Conservation (phyloP, 2,329 filamentous ascomycete species). For the Hymenoscyphus salicellus region DNA sequence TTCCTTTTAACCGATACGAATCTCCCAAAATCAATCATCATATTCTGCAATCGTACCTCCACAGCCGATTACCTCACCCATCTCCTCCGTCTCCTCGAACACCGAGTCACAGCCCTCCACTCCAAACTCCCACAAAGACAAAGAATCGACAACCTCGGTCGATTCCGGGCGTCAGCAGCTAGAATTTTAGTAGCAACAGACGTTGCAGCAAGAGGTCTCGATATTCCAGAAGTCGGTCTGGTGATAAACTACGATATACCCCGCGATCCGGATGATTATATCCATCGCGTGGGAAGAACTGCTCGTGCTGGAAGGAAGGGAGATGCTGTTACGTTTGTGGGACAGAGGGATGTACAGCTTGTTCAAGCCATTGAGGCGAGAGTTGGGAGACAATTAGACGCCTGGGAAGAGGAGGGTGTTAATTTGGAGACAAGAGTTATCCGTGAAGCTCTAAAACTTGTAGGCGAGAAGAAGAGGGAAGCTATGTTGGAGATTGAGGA, state of each 20-base stretch:
- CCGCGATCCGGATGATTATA: slow-evolving; percentile 94
- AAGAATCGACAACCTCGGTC: slow-evolving; percentile 79
- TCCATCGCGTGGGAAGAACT: slow-evolving; percentile 92
- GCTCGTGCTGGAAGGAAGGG: slow-evolving; percentile 85
- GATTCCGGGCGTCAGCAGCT: slow-evolving; percentile 86
- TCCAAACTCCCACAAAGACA: slow-evolving; percentile 82
- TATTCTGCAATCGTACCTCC: slow-evolving; percentile 90
- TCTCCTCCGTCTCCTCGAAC: slow-evolving; percentile 77
- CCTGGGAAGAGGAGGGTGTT: slow-evolving; percentile 86
- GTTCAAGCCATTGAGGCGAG: slow-evolving; percentile 86
- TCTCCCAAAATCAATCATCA: slow-evolving; percentile 72
- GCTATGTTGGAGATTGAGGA: slow-evolving; percentile 89
- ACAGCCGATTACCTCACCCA: slow-evolving; percentile 90
- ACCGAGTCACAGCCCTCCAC: slow-evolving; percentile 89
- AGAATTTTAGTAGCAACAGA: slow-evolving; percentile 92
- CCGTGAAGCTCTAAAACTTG: slow-evolving; percentile 79
- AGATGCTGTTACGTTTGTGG: slow-evolving; percentile 81
- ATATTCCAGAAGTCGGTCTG: slow-evolving; percentile 86
- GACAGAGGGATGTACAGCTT: slow-evolving; percentile 87
- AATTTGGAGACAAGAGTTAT: slow-evolving; percentile 90
- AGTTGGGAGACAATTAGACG: slow-evolving; percentile 75
- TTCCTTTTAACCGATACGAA: slow-evolving; percentile 80
- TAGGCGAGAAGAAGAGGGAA: slow-evolving; percentile 91
- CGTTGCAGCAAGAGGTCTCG: slow-evolving; percentile 87
- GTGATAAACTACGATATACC: slow-evolving; percentile 97